Conservation (phyloP, 768 basidiomycete species). For the Suillus plorans region DNA sequence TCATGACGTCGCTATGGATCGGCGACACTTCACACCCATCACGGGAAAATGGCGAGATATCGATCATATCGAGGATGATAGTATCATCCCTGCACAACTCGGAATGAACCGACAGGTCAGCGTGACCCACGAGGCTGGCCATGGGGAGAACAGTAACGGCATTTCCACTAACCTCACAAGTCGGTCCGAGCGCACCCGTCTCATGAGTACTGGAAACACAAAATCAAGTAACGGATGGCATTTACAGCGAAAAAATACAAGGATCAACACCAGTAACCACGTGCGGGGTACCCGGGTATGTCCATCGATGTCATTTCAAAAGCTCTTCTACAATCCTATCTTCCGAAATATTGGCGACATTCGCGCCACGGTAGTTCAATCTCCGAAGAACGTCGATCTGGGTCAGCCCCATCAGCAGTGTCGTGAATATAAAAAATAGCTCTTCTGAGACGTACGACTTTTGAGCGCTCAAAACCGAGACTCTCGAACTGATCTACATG, state of each 20-base stretch:
- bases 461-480: constrained; percentile 77
- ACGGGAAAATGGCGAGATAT: neutral
- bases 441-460: constrained; percentile 67
- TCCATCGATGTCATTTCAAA: constrained; percentile 48
- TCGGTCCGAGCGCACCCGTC: constrained; percentile 12
- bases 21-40: neutral
- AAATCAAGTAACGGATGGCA: constrained; percentile 14
- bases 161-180: constrained; percentile 2
- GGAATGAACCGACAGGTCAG: constrained; percentile 1
- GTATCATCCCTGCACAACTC: neutral
- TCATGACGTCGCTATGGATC: constrained; percentile 1
- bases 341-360: constrained; percentile 76
- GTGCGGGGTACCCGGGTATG: constrained; percentile 24
- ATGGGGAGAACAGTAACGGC: neutral
- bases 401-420: constrained; percentile 5
- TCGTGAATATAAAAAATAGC: neutral
- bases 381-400: constrained; percentile 88
- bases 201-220: constrained; percentile 12
- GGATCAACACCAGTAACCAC: constrained; percentile 19
- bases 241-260: constrained; percentile 21
- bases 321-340: constrained; percentile 87
- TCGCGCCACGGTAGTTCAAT: constrained; percentile 84
- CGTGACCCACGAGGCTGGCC: neutral
- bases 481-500: constrained; percentile 84
- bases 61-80: constrained; percentile 1